These are phyloP conservation scores for Candida manassasensis DNA, from an alignment of 805 yeast species.

Conservation along the genomic window DNA sequence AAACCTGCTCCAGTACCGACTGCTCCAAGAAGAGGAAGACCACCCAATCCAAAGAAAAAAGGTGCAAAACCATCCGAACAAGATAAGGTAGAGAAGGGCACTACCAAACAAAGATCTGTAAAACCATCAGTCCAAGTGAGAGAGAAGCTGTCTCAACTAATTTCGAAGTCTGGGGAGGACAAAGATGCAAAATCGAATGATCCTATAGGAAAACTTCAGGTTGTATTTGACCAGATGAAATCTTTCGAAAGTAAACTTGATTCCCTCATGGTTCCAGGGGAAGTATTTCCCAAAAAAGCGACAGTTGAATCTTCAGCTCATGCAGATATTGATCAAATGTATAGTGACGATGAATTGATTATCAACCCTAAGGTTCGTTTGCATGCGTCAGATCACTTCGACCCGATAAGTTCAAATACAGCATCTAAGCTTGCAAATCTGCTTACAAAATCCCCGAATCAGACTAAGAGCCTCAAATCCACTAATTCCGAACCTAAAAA, in stretches of 20 bases:
- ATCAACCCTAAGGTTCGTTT: constrained; percentile 5
- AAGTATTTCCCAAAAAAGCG: constrained; percentile 3
- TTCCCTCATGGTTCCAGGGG: constrained; percentile 6
- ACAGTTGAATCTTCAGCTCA: not conserved
- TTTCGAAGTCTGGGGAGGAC: not conserved
- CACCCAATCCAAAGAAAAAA: not conserved
- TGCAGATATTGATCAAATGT: constrained; percentile 1
- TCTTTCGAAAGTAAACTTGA: constrained; percentile 16
- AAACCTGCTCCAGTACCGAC: not conserved
- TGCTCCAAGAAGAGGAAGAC: not conserved
- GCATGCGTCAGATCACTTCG: too few relatives aligned
- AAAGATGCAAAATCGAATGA: not conserved
- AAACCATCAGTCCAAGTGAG: not conserved
- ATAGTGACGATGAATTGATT: constrained; percentile 2
- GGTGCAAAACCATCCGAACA: not conserved
- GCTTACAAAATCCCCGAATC: too few relatives aligned
- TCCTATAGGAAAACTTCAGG: constrained; percentile 13
- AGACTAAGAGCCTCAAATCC: too few relatives aligned
- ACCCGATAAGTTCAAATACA: too few relatives aligned
- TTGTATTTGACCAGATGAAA: constrained; percentile 18
- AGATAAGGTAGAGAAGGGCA: not conserved
- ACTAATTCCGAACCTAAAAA: too few relatives aligned
- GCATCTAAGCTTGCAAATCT: too few relatives aligned
- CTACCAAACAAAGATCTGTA: not conserved
- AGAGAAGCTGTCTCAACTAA: not conserved